Conservation (phyloP, 176 grass and related monocot species). For the Dendrocalamus sinicus region DNA sequence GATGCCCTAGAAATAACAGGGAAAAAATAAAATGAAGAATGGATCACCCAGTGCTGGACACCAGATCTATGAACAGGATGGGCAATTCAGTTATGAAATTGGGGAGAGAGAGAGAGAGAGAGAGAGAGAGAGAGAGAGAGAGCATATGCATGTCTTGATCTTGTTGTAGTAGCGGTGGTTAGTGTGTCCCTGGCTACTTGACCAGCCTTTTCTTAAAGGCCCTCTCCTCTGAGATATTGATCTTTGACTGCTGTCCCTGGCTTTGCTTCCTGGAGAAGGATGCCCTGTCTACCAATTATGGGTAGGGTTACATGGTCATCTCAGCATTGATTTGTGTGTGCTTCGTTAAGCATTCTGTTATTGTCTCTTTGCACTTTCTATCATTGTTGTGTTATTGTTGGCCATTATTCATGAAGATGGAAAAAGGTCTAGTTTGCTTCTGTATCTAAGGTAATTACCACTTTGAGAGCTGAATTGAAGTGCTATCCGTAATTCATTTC, state of each 20-base stretch:
- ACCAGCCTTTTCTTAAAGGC: slow-evolving; percentile 34
- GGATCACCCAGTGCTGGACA: slow-evolving; percentile 26
- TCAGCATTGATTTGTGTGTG: slow-evolving; percentile 14
- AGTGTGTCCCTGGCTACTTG: slow-evolving; percentile 7
- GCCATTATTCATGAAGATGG: slow-evolving; percentile 30
- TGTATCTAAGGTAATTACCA: neutral
- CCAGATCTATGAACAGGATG: slow-evolving; percentile 47
- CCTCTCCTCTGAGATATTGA: slow-evolving; percentile 33
- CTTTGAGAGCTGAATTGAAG: neutral
- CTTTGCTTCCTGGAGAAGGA: slow-evolving; percentile 65
- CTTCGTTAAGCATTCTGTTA: slow-evolving; percentile 49
- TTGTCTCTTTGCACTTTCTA: slow-evolving; percentile 43
- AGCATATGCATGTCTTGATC: slow-evolving; percentile 31
- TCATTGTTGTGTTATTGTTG: slow-evolving; percentile 37
- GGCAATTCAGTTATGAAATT: slow-evolving; percentile 42
- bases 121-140: neutral
- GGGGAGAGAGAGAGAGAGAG: neutral
- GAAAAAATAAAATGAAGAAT: neutral
- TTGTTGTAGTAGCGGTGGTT: slow-evolving; percentile 17
- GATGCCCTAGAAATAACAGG: slow-evolving; percentile 45
- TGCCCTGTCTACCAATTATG: slow-evolving; percentile 56
- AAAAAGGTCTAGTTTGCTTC: neutral
- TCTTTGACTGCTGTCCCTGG: slow-evolving; percentile 46
- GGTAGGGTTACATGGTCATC: slow-evolving; percentile 35
- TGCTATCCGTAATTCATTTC: neutral